These are phyloP conservation scores for Deinandra increscens DNA, from an alignment of 129 eudicot species.

Conservation along the genomic window DNA sequence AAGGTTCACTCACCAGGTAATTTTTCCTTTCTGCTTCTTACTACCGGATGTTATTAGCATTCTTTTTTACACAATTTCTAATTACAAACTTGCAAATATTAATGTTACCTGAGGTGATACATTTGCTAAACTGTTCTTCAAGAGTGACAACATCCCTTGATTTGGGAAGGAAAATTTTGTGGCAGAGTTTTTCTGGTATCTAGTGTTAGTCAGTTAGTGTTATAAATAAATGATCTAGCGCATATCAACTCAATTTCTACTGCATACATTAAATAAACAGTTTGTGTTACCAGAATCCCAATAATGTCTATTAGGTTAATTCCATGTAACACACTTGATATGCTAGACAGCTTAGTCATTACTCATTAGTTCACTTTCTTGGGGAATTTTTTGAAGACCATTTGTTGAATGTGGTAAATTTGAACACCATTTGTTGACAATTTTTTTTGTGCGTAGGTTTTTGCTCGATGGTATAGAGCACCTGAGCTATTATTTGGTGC, in stretches of 20 bases:
- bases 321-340: not conserved
- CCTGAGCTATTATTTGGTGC: constrained; percentile 98
- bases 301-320: not conserved
- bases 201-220: not conserved
- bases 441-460: constrained; percentile 49
- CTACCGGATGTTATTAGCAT: constrained; percentile 1
- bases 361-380: not conserved
- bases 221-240: not conserved
- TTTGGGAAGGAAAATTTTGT: not conserved
- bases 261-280: not conserved
- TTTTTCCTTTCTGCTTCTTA: not conserved
- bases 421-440: not conserved
- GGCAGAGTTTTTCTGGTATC: not conserved
- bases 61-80: not conserved
- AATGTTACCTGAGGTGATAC: constrained; percentile 6
- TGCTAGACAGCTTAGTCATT: constrained; percentile 1
- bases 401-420: not conserved
- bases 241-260: not conserved
- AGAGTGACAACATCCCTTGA: not conserved
- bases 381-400: not conserved
- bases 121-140: not conserved
- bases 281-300: not conserved
- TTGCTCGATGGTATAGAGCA: constrained; percentile 99
- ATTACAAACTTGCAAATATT: constrained; percentile 13
- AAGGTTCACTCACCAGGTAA: constrained; percentile 96